Evolutionary conservation across 2,329 filamentous ascomycete genomes (phyloP).

Genomic region (Saccharata proteae): DNA sequence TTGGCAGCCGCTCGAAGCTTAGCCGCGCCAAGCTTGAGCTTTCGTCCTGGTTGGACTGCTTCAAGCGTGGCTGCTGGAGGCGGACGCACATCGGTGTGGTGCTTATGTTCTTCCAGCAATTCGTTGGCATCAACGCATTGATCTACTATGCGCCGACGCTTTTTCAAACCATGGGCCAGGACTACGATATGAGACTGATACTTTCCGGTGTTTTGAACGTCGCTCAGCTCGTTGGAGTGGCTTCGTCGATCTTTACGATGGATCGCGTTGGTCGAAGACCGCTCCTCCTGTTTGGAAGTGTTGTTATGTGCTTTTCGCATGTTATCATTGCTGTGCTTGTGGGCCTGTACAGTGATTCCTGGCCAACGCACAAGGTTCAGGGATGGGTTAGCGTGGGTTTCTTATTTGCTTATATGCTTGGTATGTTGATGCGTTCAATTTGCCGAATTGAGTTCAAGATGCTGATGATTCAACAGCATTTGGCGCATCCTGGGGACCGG

Average conservation of each 20-base stretch:
- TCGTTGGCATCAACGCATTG: conserved; percentile 32
- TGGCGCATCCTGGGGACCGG: conserved; percentile 45
- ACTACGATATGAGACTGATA: conserved; percentile 24
- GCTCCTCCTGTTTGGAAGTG: conserved; percentile 30
- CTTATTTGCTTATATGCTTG: conserved; percentile 49
- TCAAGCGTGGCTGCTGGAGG: conserved; percentile 32
- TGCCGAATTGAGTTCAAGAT: background rate
- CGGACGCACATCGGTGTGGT: conserved; percentile 29
- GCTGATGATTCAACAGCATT: conserved; percentile 33
- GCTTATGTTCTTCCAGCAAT: conserved; percentile 34
- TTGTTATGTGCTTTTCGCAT: conserved; percentile 36
- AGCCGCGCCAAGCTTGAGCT: conserved; percentile 33
- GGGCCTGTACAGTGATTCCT: conserved; percentile 38
- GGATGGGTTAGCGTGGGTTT: conserved; percentile 48
- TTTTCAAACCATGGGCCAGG: conserved; percentile 29
- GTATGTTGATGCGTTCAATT: background rate
- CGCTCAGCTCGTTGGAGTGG: conserved; percentile 29
- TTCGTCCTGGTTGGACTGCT: conserved; percentile 35
- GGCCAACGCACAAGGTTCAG: conserved; percentile 37
- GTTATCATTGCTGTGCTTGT: conserved; percentile 42
- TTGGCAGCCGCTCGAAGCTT: conserved; percentile 15
- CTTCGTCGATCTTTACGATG: conserved; percentile 31
- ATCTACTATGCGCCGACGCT: conserved; percentile 39
- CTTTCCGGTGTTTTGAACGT: conserved; percentile 30
- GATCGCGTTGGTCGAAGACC: conserved; percentile 29